phyloP scores from a whole-genome alignment of 164 flowering plant species.

The Stephania japonica region DNA sequence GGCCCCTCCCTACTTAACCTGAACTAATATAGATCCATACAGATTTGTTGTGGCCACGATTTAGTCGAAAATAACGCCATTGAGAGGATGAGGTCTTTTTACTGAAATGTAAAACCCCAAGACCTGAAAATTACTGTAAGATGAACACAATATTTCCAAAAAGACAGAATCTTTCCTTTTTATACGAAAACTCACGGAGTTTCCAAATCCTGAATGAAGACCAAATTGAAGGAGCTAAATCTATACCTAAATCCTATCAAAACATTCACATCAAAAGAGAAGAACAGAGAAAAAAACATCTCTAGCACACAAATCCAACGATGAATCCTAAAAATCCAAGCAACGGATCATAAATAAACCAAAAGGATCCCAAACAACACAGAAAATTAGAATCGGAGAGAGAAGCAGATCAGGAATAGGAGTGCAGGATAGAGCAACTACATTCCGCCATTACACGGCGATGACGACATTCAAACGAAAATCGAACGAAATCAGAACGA shows the following conservation, averaged over 20 bases:
- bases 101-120: background rate
- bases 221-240: background rate
- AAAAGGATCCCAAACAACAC: background rate
- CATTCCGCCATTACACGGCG: constrained; percentile 1
- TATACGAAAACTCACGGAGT: background rate
- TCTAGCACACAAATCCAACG: background rate
- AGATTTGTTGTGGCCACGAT: too few relatives aligned
- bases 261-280: background rate
- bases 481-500: background rate
- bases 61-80: too few relatives aligned
- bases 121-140: background rate
- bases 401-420: background rate
- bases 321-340: background rate
- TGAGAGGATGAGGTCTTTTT: too few relatives aligned
- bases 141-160: background rate
- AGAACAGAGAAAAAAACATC: background rate
- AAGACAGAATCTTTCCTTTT: background rate
- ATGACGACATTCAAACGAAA: background rate
- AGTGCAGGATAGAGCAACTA: background rate
- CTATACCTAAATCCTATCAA: background rate
- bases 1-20: too few relatives aligned
- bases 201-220: background rate
- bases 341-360: background rate
- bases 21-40: too few relatives aligned
- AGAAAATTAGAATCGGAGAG: background rate